Conservation (phyloP, 2,329 filamentous ascomycete genomes). For the Diaporthe citriasiana region DNA sequence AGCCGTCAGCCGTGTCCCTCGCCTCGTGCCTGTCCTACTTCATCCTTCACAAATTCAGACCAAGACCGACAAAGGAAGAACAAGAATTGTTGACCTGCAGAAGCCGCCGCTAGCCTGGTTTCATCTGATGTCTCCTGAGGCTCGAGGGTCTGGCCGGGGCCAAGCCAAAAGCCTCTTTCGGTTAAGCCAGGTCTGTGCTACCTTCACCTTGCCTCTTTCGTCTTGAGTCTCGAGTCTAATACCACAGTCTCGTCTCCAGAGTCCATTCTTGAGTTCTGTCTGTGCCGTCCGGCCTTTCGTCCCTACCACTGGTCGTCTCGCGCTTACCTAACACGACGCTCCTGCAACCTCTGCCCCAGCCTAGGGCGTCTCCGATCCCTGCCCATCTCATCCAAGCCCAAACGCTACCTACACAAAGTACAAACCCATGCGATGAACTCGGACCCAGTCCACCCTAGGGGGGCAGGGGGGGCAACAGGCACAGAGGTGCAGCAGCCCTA, state of each 20-base stretch:
- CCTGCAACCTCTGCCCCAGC: neutral
- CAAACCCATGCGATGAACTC: slow-evolving; percentile 27
- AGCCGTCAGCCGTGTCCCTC: neutral
- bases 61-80: neutral
- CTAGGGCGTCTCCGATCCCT: neutral
- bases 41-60: slow-evolving; percentile 12
- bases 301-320: slow-evolving; percentile 1
- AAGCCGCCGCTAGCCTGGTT: slow-evolving; percentile 39
- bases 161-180: slow-evolving; percentile 4
- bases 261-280: neutral
- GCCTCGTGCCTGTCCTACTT: neutral
- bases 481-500: slow-evolving; percentile 23
- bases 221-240: neutral
- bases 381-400: slow-evolving; percentile 16
- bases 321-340: slow-evolving; percentile 15
- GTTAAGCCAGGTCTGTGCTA: slow-evolving; percentile 11
- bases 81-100: slow-evolving; percentile 34
- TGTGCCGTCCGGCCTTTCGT: neutral
- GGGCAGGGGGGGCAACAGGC: neutral
- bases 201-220: neutral
- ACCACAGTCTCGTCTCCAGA: neutral
- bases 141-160: slow-evolving; percentile 13
- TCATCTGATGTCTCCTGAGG: slow-evolving; percentile 39
- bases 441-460: neutral
- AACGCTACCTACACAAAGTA: slow-evolving; percentile 12